Evolutionary conservation across 2,329 filamentous ascomycete genomes (phyloP).

Genomic region (Fusarium sp.): DNA sequence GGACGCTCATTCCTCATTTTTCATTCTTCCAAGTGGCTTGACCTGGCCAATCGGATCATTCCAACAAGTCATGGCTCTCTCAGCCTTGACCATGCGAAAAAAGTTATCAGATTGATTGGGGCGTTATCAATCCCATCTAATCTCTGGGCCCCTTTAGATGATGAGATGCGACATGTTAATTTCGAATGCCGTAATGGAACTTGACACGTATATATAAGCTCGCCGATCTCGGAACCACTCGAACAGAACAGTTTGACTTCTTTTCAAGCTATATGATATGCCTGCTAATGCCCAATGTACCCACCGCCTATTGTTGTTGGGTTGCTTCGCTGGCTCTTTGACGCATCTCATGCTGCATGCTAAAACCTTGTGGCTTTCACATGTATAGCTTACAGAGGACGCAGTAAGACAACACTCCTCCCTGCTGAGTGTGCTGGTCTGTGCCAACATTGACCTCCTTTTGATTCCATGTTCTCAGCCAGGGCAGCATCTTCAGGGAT

Average conservation of each 20-base stretch:
- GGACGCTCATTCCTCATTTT: constrained; percentile 15
- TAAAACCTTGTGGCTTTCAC: not conserved
- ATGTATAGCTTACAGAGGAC: constrained; percentile 4
- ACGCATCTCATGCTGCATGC: constrained; percentile 15
- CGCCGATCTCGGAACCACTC: constrained; percentile 39
- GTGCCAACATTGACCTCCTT: constrained; percentile 26
- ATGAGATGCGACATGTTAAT: constrained; percentile 23
- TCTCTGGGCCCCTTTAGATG: constrained; percentile 33
- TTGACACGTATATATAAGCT: not conserved
- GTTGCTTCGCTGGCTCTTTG: constrained; percentile 13
- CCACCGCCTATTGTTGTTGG: constrained; percentile 11
- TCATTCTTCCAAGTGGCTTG: constrained; percentile 2
- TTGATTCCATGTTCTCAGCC: constrained; percentile 13
- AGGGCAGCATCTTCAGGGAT: constrained; percentile 15
- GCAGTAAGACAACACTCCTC: constrained; percentile 23
- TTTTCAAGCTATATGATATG: not conserved
- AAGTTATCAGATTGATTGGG: constrained; percentile 38
- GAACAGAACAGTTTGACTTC: not conserved
- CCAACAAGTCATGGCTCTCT: constrained; percentile 14
- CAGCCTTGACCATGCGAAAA: constrained; percentile 14
- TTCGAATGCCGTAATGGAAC: not conserved
- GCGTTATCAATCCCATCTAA: constrained; percentile 50
- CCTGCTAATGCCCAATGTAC: constrained; percentile 9
- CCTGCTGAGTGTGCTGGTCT: constrained; percentile 22
- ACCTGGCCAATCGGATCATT: constrained; percentile 37